Conservation (phyloP, 2,329 filamentous ascomycete genomes). For the Sclerotinia trifoliorum region DNA sequence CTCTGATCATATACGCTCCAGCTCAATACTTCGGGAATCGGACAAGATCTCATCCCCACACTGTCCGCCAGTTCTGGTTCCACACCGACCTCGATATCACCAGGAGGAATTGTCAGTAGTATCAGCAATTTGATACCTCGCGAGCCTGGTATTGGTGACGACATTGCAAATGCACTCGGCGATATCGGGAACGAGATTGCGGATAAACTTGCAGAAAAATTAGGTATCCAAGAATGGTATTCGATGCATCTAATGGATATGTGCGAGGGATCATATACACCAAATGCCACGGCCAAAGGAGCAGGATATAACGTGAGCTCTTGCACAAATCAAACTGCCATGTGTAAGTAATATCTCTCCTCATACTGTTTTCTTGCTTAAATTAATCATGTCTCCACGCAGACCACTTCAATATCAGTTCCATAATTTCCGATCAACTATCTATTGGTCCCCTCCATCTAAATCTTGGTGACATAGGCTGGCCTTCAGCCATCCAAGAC, state of each 20-base stretch:
- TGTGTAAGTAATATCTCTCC: constrained; percentile 43
- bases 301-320: constrained; percentile 52
- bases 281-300: constrained; percentile 40
- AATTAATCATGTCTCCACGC: not conserved
- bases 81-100: constrained; percentile 36
- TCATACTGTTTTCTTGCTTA: not conserved
- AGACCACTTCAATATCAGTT: constrained; percentile 54
- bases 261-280: constrained; percentile 49
- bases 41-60: constrained; percentile 40
- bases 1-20: constrained; percentile 32
- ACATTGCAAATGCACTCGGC: constrained; percentile 37
- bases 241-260: constrained; percentile 59
- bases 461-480: constrained; percentile 52
- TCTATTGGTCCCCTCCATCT: constrained; percentile 43
- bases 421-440: constrained; percentile 50
- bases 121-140: constrained; percentile 42
- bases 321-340: constrained; percentile 53
- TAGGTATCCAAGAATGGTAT: constrained; percentile 61
- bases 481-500: constrained; percentile 55
- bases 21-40: constrained; percentile 58
- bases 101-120: constrained; percentile 40
- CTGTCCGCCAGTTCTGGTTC: constrained; percentile 30
- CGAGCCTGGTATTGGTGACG: constrained; percentile 41
- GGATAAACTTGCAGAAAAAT: constrained; percentile 45
- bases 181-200: constrained; percentile 39